phyloP scores from a whole-genome alignment of 441 rosid genomes.

The Codiaeum variegatum region DNA sequence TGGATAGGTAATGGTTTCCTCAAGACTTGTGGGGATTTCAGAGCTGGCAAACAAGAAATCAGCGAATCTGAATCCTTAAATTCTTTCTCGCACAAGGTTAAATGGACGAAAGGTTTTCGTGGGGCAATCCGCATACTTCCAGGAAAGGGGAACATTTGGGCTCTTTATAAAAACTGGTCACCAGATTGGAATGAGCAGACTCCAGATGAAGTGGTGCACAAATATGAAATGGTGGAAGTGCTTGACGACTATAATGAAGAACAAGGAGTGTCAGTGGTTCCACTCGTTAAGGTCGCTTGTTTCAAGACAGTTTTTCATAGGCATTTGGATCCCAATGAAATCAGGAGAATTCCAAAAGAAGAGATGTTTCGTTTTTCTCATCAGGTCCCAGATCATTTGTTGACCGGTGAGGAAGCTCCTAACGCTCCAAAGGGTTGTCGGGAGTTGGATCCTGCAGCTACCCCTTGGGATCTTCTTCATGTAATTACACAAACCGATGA shows the following conservation, averaged over 20 bases:
- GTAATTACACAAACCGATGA: slow-evolving; percentile 31
- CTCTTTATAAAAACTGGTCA: slow-evolving; percentile 43
- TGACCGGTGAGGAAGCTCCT: slow-evolving; percentile 37
- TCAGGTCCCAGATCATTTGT: slow-evolving; percentile 33
- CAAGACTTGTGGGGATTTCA: slow-evolving; percentile 39
- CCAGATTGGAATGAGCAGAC: slow-evolving; percentile 41
- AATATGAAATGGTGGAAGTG: slow-evolving; percentile 42
- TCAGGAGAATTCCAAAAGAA: slow-evolving; percentile 28
- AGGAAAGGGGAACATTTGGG: slow-evolving; percentile 42
- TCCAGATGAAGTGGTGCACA: slow-evolving; percentile 31
- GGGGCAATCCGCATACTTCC: slow-evolving; percentile 40
- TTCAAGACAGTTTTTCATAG: slow-evolving; percentile 40
- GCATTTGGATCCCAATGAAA: slow-evolving; percentile 33
- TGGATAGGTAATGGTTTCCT: slow-evolving; percentile 41
- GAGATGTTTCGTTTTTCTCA: slow-evolving; percentile 36
- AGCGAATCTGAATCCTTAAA: slow-evolving; percentile 29
- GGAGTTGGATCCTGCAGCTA: slow-evolving; percentile 47
- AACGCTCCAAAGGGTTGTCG: slow-evolving; percentile 40
- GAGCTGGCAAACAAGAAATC: slow-evolving; percentile 32
- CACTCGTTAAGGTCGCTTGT: slow-evolving; percentile 41
- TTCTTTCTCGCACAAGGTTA: slow-evolving; percentile 40
- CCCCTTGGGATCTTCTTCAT: slow-evolving; percentile 35
- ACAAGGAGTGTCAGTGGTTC: slow-evolving; percentile 28
- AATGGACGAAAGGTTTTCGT: slow-evolving; percentile 35
- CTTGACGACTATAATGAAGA: slow-evolving; percentile 39